Evolutionary conservation across 1,284 basidiomycete genomes (phyloP), one percentile per base, ranked within the genome.

Genomic region (Ceratobasidium sp.): DNA sequence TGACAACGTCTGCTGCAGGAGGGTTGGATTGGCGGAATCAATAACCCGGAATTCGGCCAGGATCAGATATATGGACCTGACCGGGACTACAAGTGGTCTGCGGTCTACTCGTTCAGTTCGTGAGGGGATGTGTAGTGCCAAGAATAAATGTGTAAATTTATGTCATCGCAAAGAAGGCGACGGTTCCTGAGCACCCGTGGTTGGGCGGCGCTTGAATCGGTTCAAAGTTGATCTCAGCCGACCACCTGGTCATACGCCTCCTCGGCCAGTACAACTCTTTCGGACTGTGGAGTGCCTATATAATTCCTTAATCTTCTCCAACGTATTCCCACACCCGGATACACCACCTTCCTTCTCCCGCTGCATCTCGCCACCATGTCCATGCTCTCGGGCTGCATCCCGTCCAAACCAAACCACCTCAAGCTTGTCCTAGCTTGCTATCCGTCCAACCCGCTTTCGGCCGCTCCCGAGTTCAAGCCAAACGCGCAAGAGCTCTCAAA

Each of bases 401-500:
- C 71, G 71, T 57, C 94, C 81, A 90, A 91, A 74, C 89, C 93
- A 74, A 90, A 93, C 82, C 94, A 96, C 83, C 87, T 93, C 78
- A 88, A 89, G 76, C 90, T 97, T 74, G 88, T 98, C 78, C 87
- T 89, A 73, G 91, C 93, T 71, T 98, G 96, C 82, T 98, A 97
- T 81, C 97, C 97, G 5, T 87, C 95, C 76, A 86, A 90, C 9
- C 86, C 97, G 53, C 82, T 90, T 58, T 88, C 90, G 34, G 86
- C 92, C 9, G 91, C 87, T 30, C 90, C 93, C 41, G 91, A 93
- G 71, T 97, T 90, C 80, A 87, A 87, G 50, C 94, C 95, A 1
- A 92, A 95, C 76, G 87, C 91, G 0, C 96, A 97, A 80, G 96
- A 98, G 78, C 86, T 98, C 39, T 94, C 93, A 70, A 89, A 92